A percentile compares a stretch with the other conserved stretches of the same genome.
phyloP scores from a whole-genome alignment of 2,329 filamentous ascomycete genomes.

The Phialocephala sp. region DNA sequence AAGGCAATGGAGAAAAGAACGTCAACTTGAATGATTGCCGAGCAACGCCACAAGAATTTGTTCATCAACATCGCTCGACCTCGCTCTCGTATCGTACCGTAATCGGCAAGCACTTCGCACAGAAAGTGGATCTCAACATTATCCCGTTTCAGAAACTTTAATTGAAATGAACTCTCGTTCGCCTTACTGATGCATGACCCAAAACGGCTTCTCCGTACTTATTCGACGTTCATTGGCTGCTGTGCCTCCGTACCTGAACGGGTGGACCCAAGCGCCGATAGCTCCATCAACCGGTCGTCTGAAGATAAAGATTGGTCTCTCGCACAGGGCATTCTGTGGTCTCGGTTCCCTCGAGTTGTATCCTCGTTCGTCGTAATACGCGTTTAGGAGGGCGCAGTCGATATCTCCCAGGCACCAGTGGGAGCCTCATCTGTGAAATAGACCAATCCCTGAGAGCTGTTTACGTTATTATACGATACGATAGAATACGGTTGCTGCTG shows the following conservation, averaged over 20 bases:
- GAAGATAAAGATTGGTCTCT: background rate
- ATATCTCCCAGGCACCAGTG: background rate
- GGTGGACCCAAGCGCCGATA: background rate
- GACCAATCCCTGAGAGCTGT: background rate
- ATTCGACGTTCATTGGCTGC: background rate
- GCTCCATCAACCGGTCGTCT: background rate
- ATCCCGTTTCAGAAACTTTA: background rate
- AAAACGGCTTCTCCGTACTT: background rate
- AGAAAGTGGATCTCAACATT: background rate
- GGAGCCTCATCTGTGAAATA: background rate
- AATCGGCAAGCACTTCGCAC: background rate
- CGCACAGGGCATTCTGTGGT: background rate
- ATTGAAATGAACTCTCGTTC: constrained; percentile 3
- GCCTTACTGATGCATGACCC: background rate
- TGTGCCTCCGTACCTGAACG: background rate
- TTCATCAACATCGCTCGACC: background rate
- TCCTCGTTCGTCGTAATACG: background rate
- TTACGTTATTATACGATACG: background rate
- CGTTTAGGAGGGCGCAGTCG: background rate
- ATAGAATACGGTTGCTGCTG: background rate
- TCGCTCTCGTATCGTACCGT: background rate
- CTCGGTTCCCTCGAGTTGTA: background rate
- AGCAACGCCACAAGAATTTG: background rate
- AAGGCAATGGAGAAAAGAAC: background rate
- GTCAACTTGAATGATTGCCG: background rate